phyloP scores from a whole-genome alignment of 495 filamentous ascomycete genomes.

The Aspergillus conjunctus region DNA sequence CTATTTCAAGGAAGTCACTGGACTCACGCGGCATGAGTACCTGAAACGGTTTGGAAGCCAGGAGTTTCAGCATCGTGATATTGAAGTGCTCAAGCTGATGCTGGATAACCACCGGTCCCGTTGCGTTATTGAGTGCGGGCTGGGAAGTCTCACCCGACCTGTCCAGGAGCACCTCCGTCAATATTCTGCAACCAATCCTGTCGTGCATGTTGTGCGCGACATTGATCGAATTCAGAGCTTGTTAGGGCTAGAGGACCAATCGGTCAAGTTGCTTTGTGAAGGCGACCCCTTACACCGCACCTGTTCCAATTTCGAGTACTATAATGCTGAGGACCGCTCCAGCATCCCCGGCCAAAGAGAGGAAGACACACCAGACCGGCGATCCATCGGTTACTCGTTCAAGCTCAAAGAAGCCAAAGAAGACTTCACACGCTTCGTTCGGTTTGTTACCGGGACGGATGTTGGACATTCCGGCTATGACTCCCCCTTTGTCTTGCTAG shows the following conservation, averaged over 20 bases:
- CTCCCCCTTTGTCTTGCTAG: constrained; percentile 70
- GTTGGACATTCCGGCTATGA: constrained; percentile 60
- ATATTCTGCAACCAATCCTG: constrained; percentile 66
- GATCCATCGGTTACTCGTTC: constrained; percentile 59
- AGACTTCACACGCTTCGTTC: constrained; percentile 72
- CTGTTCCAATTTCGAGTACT: constrained; percentile 80
- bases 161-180: constrained; percentile 59
- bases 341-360: constrained; percentile 27
- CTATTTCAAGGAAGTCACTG: constrained; percentile 71
- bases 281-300: constrained; percentile 57
- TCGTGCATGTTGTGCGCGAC: constrained; percentile 73
- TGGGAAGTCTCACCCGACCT: constrained; percentile 58
- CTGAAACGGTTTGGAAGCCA: constrained; percentile 63
- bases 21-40: constrained; percentile 64
- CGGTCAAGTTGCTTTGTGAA: constrained; percentile 53
- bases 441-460: constrained; percentile 61
- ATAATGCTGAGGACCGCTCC: constrained; percentile 63
- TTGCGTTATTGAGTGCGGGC: constrained; percentile 73
- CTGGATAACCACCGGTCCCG: constrained; percentile 62
- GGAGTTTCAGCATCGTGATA: constrained; percentile 64
- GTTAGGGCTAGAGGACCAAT: constrained; percentile 60
- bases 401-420: constrained; percentile 73
- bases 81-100: constrained; percentile 67
- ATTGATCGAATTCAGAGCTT: constrained; percentile 65
- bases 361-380: constrained; percentile 44